Evolutionary conservation across 2,329 filamentous ascomycete genomes (phyloP), one percentile per base, ranked within the genome.

Genomic region (Westerdykella sp.): DNA sequence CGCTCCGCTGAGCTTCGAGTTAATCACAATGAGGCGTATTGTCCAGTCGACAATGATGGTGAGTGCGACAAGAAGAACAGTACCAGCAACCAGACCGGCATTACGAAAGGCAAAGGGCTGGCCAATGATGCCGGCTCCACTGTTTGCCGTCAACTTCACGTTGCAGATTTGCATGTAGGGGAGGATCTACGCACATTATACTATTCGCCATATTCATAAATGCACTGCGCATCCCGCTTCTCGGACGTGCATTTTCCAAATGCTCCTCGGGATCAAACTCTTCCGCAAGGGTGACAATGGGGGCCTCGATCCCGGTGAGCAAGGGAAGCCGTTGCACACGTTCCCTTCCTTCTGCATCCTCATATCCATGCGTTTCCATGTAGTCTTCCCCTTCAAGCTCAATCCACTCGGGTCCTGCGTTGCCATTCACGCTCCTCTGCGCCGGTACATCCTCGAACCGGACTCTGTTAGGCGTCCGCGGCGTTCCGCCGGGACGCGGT

Each of bases 191-290:
- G 53, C 53, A 72, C 69, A 98, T 96, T 65, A 98, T 98, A 57
- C 87, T 94, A 72, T 98, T 98, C 50, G 93, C 91, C 93, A 98
- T 98, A 70, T 98, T 98, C 89, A 97, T 95, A 56, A 98, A 97
- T 3, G 93, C 91, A 63, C 85, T 87, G 49, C 79, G 76, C 70
- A 97, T 77, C 5, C 85, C 85, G 45, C 87, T 95, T 70, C 91
- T 91, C 37, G 91, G 89, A 44, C 90, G 77, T 15, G 78, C 75
- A 49, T 67, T 74, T 53, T 81, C 78, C 44, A 83, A 62, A 46
- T 79, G 69, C 40, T 82, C 77, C 53, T 80, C 77, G 0, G 77
- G 73, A 43, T 79, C 75, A 45, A 77, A 69, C 2, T 69, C 57
- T 43, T 79, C 75, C 68, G 75, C 87, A 38, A 95, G 70, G 10